Base-by-base conservation (phyloP, 306 rosid genomes). In the Vigna angularis region DNA sequence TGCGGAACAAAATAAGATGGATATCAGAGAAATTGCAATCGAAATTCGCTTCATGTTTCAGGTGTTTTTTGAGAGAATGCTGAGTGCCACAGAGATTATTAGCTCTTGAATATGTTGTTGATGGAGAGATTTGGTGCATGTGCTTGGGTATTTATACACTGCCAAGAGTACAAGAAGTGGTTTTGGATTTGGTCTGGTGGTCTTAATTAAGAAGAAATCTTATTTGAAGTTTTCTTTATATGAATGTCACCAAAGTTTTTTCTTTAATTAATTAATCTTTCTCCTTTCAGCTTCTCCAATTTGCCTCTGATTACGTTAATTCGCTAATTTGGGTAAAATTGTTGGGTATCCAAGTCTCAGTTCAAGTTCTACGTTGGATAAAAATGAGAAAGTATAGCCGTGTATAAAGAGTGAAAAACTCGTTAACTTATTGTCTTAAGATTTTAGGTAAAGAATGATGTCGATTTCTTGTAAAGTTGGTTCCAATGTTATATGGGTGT, bases 31-130 rank as follows among this genome's bases (percentile, higher is more conserved):
- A 73, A 75, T 51, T 45, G 77, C 48, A 51, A 80, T 48, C 11
- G 48, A 68, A 8, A n/a, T 57, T 38, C 18, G 68, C 74, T 72
- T 66, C 94, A 87, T 90, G 72, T 32, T 83, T 71, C 47, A 16
- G 62, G 62, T 24, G 6, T n/a, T 7, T 32, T 30, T 44, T 26
- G 14, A 38, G 61, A 38, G 17, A 52, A 34, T 47, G 5, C 4
- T 17, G 22, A 57, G 49, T 42, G 22, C 24, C 42, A 28, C 30
- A 63, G 74, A 61, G 50, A 53, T 12, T 71, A 50, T 50, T 7
- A 11, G 57, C 47, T 69, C 62, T 4, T 20, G 13, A 15, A 42
- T 82, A 7, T 55, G 68, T 49, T 55, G 68, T 36, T 76, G 57
- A 10, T 65, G 32, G 24, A 48, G 45, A 68, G 14, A 45, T 67